Percentiles rank a stretch among this genome's conserved stretches.
phyloP scores from a whole-genome alignment of 176 grass and related monocot species.

The Carex kokanica region DNA sequence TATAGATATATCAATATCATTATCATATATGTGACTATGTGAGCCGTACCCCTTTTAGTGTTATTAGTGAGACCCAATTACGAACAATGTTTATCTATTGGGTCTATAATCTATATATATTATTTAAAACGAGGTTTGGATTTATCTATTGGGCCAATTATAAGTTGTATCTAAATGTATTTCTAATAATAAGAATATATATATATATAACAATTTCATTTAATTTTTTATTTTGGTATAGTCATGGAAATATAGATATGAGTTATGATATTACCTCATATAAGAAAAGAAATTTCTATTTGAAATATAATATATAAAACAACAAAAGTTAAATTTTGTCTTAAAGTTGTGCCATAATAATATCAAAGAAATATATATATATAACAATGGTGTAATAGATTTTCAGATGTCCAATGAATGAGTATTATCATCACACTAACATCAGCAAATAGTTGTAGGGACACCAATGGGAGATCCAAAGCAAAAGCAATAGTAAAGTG shows the following conservation, averaged over 20 bases:
- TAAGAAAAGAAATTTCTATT: background rate
- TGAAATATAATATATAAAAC: background rate
- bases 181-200: background rate
- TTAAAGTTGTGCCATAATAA: background rate
- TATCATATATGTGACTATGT: too few relatives aligned
- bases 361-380: too few relatives aligned
- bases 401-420: too few relatives aligned
- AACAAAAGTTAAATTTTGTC: background rate
- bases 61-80: too few relatives aligned
- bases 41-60: too few relatives aligned
- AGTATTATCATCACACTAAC: too few relatives aligned
- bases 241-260: background rate
- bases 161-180: background rate
- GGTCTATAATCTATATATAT: too few relatives aligned
- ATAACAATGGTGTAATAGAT: background rate
- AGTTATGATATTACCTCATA: background rate
- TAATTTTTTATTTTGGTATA: background rate
- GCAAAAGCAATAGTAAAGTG: background rate
- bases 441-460: background rate
- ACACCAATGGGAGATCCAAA: background rate
- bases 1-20: too few relatives aligned
- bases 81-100: too few relatives aligned
- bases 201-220: background rate
- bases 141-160: too few relatives aligned
- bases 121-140: too few relatives aligned